A percentile compares a stretch with the other conserved stretches of the same genome.
phyloP scores from a whole-genome alignment of 495 filamentous ascomycete species.

The Hyphodiscus hymeniophilus region DNA sequence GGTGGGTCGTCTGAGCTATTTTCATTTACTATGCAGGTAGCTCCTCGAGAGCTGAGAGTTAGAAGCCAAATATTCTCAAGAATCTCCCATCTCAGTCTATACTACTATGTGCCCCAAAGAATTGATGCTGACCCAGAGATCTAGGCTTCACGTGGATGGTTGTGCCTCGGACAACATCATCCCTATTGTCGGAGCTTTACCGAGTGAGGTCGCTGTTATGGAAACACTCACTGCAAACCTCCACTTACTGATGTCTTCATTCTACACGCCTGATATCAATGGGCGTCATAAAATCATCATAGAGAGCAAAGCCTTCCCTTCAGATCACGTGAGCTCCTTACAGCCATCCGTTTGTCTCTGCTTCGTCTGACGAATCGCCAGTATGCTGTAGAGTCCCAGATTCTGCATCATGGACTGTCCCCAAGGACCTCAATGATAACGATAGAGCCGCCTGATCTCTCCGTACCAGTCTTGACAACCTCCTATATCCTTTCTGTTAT shows the following conservation, averaged over 20 bases:
- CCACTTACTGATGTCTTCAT: slow-evolving; percentile 84
- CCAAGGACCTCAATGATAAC: slow-evolving; percentile 55
- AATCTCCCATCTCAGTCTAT: no score
- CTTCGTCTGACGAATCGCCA: slow-evolving; percentile 26
- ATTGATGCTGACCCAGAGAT: no score
- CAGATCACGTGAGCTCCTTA: slow-evolving; percentile 59
- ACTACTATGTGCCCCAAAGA: no score
- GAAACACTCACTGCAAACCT: slow-evolving; percentile 87
- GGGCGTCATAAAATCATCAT: slow-evolving; percentile 83
- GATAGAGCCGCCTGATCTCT: slow-evolving; percentile 53
- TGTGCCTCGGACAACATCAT: slow-evolving; percentile 65
- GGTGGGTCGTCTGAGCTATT: no score
- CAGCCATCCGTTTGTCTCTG: background rate
- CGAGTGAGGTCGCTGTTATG: slow-evolving; percentile 86
- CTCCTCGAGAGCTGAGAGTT: no score
- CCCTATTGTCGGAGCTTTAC: slow-evolving; percentile 73
- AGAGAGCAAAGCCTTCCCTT: slow-evolving; percentile 91
- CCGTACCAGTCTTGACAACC: slow-evolving; percentile 51
- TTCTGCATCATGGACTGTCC: slow-evolving; percentile 56
- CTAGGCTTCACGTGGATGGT: slow-evolving; percentile 68
- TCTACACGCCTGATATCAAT: slow-evolving; percentile 69
- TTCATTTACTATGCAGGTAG: no score
- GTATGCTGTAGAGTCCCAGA: slow-evolving; percentile 86
- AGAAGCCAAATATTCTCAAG: no score
- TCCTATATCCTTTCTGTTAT: slow-evolving; percentile 69